Evolutionary conservation across 2,329 filamentous ascomycete genomes (phyloP).

Genomic region (Aureobasidium sp.): DNA sequence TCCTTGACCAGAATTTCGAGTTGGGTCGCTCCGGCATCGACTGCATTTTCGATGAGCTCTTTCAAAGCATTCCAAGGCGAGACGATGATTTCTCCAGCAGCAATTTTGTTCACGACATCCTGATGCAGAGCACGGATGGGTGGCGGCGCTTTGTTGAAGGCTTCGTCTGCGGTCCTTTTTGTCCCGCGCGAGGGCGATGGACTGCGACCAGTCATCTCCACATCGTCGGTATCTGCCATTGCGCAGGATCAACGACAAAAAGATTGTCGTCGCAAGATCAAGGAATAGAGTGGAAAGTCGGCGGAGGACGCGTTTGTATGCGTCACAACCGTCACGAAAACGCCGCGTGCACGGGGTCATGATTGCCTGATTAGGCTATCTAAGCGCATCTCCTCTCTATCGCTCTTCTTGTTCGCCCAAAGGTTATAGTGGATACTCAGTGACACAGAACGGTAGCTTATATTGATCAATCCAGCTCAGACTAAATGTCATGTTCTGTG

Average conservation of each 20-base stretch:
- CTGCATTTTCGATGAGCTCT: constrained; percentile 92
- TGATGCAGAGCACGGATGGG: constrained; percentile 70
- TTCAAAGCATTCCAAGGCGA: constrained; percentile 94
- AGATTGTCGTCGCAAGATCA: neutral
- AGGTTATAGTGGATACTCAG: too few relatives aligned
- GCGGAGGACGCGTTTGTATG: neutral
- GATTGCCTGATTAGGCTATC: neutral
- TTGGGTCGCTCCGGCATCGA: constrained; percentile 91
- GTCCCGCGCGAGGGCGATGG: constrained; percentile 25
- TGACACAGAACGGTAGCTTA: neutral
- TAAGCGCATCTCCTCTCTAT: neutral
- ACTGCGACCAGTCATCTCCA: constrained; percentile 1
- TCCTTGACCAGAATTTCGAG: constrained; percentile 91
- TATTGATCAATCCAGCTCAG: neutral
- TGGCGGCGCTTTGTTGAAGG: constrained; percentile 19
- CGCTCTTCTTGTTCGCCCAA: neutral
- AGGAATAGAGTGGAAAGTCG: neutral
- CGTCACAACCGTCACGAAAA: constrained; percentile 9
- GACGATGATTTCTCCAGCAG: constrained; percentile 95
- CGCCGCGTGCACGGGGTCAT: constrained; percentile 2
- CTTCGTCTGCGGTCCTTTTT: constrained; percentile 27
- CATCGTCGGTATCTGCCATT: neutral
- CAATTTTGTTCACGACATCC: constrained; percentile 97
- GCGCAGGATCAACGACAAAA: neutral
- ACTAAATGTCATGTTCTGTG: constrained; percentile 25